phyloP scores from a whole-genome alignment of 768 basidiomycete genomes.

The Tylopilus felleus region DNA sequence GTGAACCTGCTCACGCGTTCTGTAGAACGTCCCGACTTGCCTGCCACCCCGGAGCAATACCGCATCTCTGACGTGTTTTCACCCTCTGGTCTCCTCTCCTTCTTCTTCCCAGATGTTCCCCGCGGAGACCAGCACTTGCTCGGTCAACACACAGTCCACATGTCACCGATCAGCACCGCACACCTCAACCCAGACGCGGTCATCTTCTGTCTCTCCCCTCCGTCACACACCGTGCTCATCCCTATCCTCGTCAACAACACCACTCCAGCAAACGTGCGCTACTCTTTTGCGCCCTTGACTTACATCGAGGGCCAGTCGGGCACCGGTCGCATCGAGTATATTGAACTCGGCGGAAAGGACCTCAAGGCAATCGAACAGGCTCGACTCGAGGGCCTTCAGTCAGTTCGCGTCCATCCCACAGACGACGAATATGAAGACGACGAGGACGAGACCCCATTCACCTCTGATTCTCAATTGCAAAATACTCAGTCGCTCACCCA shows the following conservation, averaged over 20 bases:
- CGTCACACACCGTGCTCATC: conserved; percentile 56
- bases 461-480: conserved; percentile 52
- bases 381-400: conserved; percentile 50
- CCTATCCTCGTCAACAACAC: conserved; percentile 93
- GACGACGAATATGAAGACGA: conserved; percentile 74
- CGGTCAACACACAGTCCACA: conserved; percentile 88
- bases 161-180: conserved; percentile 93
- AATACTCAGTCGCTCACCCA: conserved; percentile 72
- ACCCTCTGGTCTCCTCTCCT: conserved; percentile 48
- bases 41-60: conserved; percentile 45
- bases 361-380: conserved; percentile 63
- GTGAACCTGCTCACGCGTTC: conserved; percentile 4
- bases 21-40: conserved; percentile 35
- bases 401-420: conserved; percentile 40
- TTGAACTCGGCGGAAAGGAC: conserved; percentile 61
- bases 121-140: conserved; percentile 58
- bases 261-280: conserved; percentile 62
- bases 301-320: conserved; percentile 38
- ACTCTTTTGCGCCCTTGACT: conserved; percentile 68
- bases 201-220: conserved; percentile 68
- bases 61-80: conserved; percentile 48
- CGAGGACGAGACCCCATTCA: conserved; percentile 29
- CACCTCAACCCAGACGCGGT: conserved; percentile 75
- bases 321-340: conserved; percentile 45
- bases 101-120: conserved; percentile 30